Conservation (phyloP, 345 rosid species). For the Rhodamnia rubescens region DNA sequence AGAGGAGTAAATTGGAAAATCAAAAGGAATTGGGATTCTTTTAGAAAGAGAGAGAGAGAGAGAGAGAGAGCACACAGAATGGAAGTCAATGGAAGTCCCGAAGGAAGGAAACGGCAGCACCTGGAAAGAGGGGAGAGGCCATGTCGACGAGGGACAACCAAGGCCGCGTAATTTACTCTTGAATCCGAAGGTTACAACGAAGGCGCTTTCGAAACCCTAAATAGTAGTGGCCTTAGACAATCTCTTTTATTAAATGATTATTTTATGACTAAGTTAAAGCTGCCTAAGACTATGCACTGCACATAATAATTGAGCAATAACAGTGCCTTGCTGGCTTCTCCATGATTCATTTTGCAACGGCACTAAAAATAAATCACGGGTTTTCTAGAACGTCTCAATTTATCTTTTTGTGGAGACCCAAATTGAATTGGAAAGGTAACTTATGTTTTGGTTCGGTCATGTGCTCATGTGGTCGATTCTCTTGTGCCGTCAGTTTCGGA, state of each 20-base stretch:
- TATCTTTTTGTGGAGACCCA: not conserved
- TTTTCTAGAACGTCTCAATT: not conserved
- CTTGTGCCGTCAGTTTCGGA: not conserved
- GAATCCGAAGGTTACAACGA: not conserved
- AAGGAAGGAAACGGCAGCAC: not conserved
- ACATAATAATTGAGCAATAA: not conserved
- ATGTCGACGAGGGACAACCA: not conserved
- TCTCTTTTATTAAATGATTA: not conserved
- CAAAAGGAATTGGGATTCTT: not conserved
- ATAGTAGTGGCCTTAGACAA: not conserved
- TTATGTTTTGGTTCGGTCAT: not conserved
- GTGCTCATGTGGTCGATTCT: not conserved
- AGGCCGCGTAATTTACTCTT: not conserved
- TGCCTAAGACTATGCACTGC: not conserved
- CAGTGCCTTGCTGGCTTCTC: not conserved
- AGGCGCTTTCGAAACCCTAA: not conserved
- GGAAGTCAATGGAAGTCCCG: not conserved
- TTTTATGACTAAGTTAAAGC: not conserved
- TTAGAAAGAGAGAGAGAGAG: not conserved
- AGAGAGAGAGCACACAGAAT: not conserved
- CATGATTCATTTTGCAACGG: not conserved
- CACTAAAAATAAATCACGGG: not conserved
- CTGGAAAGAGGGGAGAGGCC: not conserved
- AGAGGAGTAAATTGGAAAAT: not conserved
- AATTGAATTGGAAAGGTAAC: not conserved